phyloP scores from a whole-genome alignment of 1,139 yeast genomes.

The Magnusiomyces paraingens region DNA sequence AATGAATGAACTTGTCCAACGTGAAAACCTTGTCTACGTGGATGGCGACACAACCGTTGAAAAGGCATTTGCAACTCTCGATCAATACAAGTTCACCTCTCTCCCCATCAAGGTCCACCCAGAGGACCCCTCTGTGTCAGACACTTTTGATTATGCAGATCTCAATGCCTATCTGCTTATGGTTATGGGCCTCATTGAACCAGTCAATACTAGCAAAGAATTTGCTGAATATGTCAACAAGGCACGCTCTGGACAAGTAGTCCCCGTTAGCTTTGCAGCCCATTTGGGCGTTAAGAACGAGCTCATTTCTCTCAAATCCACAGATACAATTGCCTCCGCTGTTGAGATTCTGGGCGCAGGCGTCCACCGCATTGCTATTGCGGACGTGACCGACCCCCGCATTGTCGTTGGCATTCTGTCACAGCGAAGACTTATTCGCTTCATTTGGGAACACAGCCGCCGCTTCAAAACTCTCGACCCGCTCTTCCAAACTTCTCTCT shows the following conservation, averaged over 20 bases:
- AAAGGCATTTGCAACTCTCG: slow-evolving; percentile 74
- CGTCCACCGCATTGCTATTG: slow-evolving; percentile 85
- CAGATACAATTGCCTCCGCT: slow-evolving; percentile 62
- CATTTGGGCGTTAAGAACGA: slow-evolving; percentile 76
- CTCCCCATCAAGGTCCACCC: slow-evolving; percentile 52
- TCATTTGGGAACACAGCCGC: slow-evolving; percentile 87
- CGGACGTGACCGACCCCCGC: slow-evolving; percentile 42
- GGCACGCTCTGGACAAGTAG: slow-evolving; percentile 37
- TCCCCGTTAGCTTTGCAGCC: slow-evolving; percentile 74
- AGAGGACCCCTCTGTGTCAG: slow-evolving; percentile 49
- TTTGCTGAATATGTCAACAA: slow-evolving; percentile 26
- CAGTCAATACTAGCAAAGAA: slow-evolving; percentile 27
- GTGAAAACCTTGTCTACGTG: slow-evolving; percentile 67
- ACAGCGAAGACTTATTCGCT: slow-evolving; percentile 77
- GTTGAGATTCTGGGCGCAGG: slow-evolving; percentile 86
- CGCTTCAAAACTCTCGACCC: slow-evolving; percentile 75
- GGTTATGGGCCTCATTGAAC: slow-evolving; percentile 54
- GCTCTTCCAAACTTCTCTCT: slow-evolving; percentile 57
- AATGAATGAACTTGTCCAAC: slow-evolving; percentile 67
- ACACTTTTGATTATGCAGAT: slow-evolving; percentile 86
- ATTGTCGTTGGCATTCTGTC: slow-evolving; percentile 62
- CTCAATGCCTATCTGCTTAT: slow-evolving; percentile 74
- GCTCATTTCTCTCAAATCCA: slow-evolving; percentile 64
- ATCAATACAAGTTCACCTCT: slow-evolving; percentile 67
- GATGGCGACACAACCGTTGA: slow-evolving; percentile 65